Conservation (phyloP, 768 basidiomycete species). For the Kwoniella botswanensis region DNA sequence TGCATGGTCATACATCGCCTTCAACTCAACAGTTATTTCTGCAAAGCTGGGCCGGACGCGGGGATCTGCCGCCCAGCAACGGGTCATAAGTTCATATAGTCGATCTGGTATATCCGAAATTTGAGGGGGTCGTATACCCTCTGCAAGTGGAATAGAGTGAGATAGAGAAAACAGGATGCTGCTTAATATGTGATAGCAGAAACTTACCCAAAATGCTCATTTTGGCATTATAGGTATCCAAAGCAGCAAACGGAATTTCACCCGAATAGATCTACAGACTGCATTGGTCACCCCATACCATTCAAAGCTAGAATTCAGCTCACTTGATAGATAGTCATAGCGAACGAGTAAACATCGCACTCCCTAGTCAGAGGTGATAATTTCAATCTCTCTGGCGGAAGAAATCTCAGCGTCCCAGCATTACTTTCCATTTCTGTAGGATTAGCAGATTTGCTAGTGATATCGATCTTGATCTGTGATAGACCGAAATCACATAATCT, state of each 20-base stretch:
- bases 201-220: conserved; percentile 58
- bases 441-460: conserved; percentile 66
- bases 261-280: conserved; percentile 17
- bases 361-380: conserved; percentile 64
- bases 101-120: conserved; percentile 19
- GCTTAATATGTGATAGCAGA: no score
- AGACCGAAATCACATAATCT: conserved; percentile 84
- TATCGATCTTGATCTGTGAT: conserved; percentile 77
- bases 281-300: conserved; percentile 52
- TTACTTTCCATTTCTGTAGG: conserved; percentile 46
- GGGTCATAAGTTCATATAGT: conserved; percentile 30
- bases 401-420: conserved; percentile 73
- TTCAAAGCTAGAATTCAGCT: conserved; percentile 61
- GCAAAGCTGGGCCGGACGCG: conserved; percentile 33
- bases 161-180: no score
- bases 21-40: conserved; percentile 24
- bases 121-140: conserved; percentile 32
- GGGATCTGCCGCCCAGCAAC: conserved; percentile 43
- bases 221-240: conserved; percentile 58
- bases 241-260: conserved; percentile 33
- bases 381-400: conserved; percentile 69
- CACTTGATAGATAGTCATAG: conserved; percentile 68
- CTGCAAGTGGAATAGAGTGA: not conserved
- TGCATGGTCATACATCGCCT: conserved; percentile 18
- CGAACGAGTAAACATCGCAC: conserved; percentile 73